Conservation (phyloP, 371 early-diverging fungal species). For the Sporodiniella umbellata region DNA sequence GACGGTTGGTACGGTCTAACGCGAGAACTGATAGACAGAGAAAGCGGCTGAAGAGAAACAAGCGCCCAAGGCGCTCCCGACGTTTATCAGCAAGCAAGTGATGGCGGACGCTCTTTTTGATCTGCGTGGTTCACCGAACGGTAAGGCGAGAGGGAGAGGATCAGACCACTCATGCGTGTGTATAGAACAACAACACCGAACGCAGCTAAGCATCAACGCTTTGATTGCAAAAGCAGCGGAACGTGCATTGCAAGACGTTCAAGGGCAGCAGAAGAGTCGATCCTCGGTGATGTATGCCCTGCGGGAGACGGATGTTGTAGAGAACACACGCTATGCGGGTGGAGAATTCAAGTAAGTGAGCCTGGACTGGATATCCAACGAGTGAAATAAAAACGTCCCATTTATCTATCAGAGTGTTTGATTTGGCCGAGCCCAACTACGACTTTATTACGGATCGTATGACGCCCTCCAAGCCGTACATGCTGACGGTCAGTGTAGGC, state of each 20-base stretch:
- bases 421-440: slow-evolving; percentile 40
- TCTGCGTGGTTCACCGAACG: slow-evolving; percentile 69
- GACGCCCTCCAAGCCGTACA: slow-evolving; percentile 35
- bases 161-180: background rate
- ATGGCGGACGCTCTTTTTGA: slow-evolving; percentile 63
- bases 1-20: background rate
- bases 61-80: slow-evolving; percentile 23
- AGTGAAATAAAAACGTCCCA: background rate
- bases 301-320: slow-evolving; percentile 13
- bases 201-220: slow-evolving; percentile 79
- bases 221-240: slow-evolving; percentile 84
- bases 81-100: slow-evolving; percentile 67
- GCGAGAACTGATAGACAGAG: too few relatives aligned
- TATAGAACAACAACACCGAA: slow-evolving; percentile 47
- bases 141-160: slow-evolving; percentile 28
- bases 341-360: slow-evolving; percentile 40
- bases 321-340: slow-evolving; percentile 22
- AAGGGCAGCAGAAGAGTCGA: background rate
- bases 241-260: slow-evolving; percentile 73
- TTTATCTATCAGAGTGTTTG: slow-evolving; percentile 31
- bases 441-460: slow-evolving; percentile 49
- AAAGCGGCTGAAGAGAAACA: slow-evolving; percentile 22
- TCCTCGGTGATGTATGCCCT: slow-evolving; percentile 15
- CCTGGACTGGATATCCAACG: background rate
- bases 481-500: slow-evolving; percentile 25